Base-by-base conservation (phyloP, 177 flowering plant genomes). In the Vitis hybrid region DNA sequence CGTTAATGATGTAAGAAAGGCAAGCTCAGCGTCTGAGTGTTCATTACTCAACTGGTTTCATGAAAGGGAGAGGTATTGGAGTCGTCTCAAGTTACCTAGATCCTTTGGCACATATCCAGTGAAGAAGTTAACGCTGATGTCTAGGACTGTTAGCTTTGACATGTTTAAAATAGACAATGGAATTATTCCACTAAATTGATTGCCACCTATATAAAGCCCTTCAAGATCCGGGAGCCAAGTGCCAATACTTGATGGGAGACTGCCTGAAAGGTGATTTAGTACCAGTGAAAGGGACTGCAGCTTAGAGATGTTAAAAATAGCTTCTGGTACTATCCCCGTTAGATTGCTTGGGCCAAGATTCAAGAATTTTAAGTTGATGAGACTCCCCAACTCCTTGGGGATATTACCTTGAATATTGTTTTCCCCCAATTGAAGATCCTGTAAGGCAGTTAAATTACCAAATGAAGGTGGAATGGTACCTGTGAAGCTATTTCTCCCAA, bases 1-100 rank as follows among this genome's bases (percentile, higher is more conserved):
- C n/a, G 51, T 17, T 61, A 55, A 56, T 30, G 69, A 66, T 8
- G 69, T 14, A 13, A 66, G 18, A 56, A 66, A 66, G 30, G 34
- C 1, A 34, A 34, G 6, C 45, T 21, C n/a, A 66, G 30, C 10
- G 17, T n/a, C 0, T 0, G 19, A 65, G 68, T 7, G 45, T 34
- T 34, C 45, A 26, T 57, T 6, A 4, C 14, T 65, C 59, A 65
- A 51, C 1, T 13, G 13, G 21, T 65, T 65, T 23, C 26, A 0
- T 23, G 2, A 0, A 15, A 65, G 14, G 48, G 8, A 3, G 48
- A 65, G 57, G 0, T 1, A 15, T 11, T 52, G 57, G 45, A 65
- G 68, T 3, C 1, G 1, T 23, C 58, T 65, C 30, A 65, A 23
- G 14, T 65, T 13, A 2, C 68, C 68, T 2, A 65, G 18, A 13